Evolutionary conservation across 2,329 filamentous ascomycete genomes (phyloP), one percentile per base, ranked within the genome.

Genomic region (Cladosporium oxysporum): DNA sequence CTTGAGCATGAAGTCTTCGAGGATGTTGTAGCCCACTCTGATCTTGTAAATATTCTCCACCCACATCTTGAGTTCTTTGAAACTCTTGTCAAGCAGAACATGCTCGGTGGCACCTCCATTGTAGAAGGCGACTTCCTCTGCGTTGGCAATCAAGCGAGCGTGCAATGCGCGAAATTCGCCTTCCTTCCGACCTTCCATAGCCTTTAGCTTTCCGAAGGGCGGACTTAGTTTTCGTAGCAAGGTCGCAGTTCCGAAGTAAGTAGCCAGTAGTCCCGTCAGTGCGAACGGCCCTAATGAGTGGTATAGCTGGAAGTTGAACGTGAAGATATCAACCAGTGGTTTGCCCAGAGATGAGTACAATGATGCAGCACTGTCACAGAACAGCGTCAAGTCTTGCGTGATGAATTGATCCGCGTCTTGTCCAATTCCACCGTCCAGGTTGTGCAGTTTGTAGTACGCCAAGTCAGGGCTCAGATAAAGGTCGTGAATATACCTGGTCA

Each of bases 11-110:
- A 99, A 97, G 77, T 99, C 95, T 76, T 99, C 95, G 0, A 99
- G 88, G 82, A 99, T 99, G 77, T 98, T 99, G 82, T 99, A 99
- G 18, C 93, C 90, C 70, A 99, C 97, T 69, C 97, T 97, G 70
- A 98, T 88, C 78, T 93, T 93, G 80, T 99, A 99, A 70, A 99
- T 97, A 53, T 92, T 90, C 77, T 99, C 95, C 94, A 99, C 98
- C 91, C 93, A 97, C 69, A 87, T 90, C 78, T 95, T 95, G 31
- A 99, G 83, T 57, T 94, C 95, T 77, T 90, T 92, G 82, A 97
- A 99, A 72, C 96, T 93, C 74, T 88, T 90, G 74, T 96, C 92
- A 11, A 99, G 83, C 77, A 97, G 96, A 2, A 91, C 88, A 79
- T 95, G 95, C 78, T 99, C 95, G 82, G 96, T 97, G 59, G 95